phyloP scores from a whole-genome alignment of 768 basidiomycete species.

The Rhodosporidiobolus sp. region DNA sequence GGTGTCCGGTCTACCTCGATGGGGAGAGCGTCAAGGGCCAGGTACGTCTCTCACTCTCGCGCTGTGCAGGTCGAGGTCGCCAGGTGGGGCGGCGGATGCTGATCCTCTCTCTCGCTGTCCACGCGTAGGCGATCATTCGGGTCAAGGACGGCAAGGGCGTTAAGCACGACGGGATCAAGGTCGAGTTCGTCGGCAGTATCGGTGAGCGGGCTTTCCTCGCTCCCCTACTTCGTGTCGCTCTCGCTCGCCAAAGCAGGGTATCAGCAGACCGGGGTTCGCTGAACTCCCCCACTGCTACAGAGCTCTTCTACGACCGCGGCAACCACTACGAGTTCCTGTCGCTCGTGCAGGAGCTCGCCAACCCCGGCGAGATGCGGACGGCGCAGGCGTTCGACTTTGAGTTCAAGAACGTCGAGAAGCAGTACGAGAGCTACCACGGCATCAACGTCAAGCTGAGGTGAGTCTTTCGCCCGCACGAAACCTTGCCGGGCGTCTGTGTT shows the following conservation, averaged over 20 bases:
- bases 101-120: neutral
- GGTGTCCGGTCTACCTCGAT: constrained; percentile 92
- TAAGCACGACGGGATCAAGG: constrained; percentile 92
- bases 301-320: constrained; percentile 90
- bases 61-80: neutral
- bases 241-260: neutral
- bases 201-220: constrained; percentile 55
- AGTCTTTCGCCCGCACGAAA: constrained; percentile 4
- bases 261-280: neutral
- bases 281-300: constrained; percentile 11
- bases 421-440: constrained; percentile 95
- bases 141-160: constrained; percentile 93
- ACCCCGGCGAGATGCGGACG: constrained; percentile 94
- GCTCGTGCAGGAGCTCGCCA: constrained; percentile 87
- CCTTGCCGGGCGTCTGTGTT: too few relatives aligned
- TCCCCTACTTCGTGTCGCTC: neutral
- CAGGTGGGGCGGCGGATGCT: neutral
- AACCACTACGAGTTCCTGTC: constrained; percentile 98
- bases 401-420: constrained; percentile 99
- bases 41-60: constrained; percentile 53
- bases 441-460: constrained; percentile 97
- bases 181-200: constrained; percentile 94
- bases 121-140: constrained; percentile 69
- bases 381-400: constrained; percentile 94
- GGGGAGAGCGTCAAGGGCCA: constrained; percentile 87